These are phyloP conservation scores for Hyaloperonospora arabidopsidis DNA, from an alignment of 352 stramenopile genomes.

Conservation along the genomic window DNA sequence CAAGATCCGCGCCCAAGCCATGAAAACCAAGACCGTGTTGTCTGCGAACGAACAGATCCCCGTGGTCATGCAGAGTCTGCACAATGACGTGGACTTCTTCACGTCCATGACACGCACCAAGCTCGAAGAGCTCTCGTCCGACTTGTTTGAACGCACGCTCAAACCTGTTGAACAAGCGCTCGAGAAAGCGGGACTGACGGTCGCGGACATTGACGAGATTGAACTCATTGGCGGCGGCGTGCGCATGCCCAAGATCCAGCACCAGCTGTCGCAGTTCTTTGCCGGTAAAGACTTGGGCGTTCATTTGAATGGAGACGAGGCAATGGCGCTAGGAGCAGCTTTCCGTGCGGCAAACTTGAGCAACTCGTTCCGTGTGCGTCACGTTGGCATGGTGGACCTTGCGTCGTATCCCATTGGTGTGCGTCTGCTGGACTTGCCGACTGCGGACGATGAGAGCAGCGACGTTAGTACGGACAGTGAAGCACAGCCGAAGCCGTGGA, in stretches of 20 bases:
- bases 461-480: conserved; percentile 38
- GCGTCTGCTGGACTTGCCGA: conserved; percentile 71
- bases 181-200: conserved; percentile 80
- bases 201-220: conserved; percentile 89
- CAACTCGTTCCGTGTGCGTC: conserved; percentile 92
- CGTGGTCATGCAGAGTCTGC: conserved; percentile 89
- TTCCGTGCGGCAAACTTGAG: conserved; percentile 95
- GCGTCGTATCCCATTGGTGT: conserved; percentile 85
- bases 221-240: conserved; percentile 96
- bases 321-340: conserved; percentile 92
- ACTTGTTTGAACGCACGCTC: conserved; percentile 83
- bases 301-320: conserved; percentile 98
- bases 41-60: conserved; percentile 95
- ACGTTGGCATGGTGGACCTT: conserved; percentile 92
- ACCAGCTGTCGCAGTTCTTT: conserved; percentile 74
- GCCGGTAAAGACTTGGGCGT: conserved; percentile 85
- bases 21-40: conserved; percentile 97
- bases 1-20: conserved; percentile 91
- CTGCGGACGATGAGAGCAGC: conserved; percentile 35
- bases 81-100: conserved; percentile 92
- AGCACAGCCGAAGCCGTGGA: conserved; percentile 73
- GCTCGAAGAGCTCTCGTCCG: conserved; percentile 87
- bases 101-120: conserved; percentile 85
- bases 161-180: conserved; percentile 85
- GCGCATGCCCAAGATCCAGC: conserved; percentile 92